Percentiles rank a stretch among this genome's conserved stretches.
Evolutionary conservation across 1,284 basidiomycete genomes (phyloP).

Genomic region (Pholiota adiposa): DNA sequence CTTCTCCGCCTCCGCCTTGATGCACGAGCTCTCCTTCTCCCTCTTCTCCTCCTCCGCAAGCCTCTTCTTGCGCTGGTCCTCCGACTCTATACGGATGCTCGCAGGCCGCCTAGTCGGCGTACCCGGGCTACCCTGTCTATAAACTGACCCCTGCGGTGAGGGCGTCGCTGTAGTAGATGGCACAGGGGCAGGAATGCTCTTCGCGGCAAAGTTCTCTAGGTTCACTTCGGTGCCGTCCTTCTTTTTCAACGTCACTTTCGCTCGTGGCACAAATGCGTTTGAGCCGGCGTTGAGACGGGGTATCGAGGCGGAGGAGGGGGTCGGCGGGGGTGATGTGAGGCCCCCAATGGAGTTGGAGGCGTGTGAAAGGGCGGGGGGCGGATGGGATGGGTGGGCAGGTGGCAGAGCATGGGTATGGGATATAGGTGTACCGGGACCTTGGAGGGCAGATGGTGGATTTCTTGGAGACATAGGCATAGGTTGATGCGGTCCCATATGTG

Average conservation of each 20-base stretch:
- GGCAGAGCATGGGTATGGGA: constrained; percentile 61
- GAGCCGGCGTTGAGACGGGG: constrained; percentile 64
- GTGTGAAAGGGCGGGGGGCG: constrained; percentile 53
- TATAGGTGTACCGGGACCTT: constrained; percentile 67
- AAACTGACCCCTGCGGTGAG: constrained; percentile 38
- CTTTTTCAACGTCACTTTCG: constrained; percentile 56
- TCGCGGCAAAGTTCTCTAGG: constrained; percentile 52
- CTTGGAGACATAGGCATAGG: constrained; percentile 66
- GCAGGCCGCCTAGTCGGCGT: constrained; percentile 45
- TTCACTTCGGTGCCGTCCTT: constrained; percentile 64
- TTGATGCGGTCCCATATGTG: constrained; percentile 35
- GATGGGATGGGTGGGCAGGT: constrained; percentile 52
- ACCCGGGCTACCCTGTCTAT: constrained; percentile 41
- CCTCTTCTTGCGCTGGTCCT: constrained; percentile 52
- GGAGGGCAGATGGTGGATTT: constrained; percentile 57
- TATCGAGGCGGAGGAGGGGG: constrained; percentile 55
- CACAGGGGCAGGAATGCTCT: constrained; percentile 38
- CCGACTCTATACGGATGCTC: constrained; percentile 58
- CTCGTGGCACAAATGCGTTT: constrained; percentile 62
- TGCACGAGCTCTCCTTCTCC: constrained; percentile 43
- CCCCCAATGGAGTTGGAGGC: constrained; percentile 49
- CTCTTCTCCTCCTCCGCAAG: constrained; percentile 51
- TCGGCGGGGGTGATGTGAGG: constrained; percentile 70
- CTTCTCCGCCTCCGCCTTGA: constrained; percentile 45
- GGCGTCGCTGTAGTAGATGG: constrained; percentile 46